Evolutionary conservation across 1,139 yeast genomes (phyloP).

Genomic region (Zygoascus sp.): DNA sequence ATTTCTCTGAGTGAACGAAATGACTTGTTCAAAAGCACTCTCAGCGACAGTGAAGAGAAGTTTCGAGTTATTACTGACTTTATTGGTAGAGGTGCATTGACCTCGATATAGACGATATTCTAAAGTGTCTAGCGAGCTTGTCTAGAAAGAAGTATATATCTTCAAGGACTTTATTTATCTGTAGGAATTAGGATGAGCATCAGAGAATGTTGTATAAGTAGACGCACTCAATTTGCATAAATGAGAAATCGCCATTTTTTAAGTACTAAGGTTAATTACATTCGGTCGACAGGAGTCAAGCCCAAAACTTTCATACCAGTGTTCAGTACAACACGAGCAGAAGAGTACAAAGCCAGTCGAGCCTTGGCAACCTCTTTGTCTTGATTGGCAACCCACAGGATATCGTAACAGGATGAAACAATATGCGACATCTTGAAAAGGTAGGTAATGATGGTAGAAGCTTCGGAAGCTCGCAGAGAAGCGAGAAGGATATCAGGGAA

Average conservation of each 20-base stretch:
- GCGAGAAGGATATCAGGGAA: conserved; percentile 88
- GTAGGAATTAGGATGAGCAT: not conserved
- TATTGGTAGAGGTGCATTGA: conserved; percentile 78
- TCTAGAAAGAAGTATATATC: too few relatives aligned
- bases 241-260: too few relatives aligned
- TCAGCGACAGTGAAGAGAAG: conserved; percentile 58
- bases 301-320: conserved; percentile 93
- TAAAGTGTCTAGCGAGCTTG: too few relatives aligned
- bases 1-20: conserved; percentile 56
- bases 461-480: conserved; percentile 83
- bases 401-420: conserved; percentile 92
- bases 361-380: conserved; percentile 82
- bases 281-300: conserved; percentile 96
- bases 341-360: conserved; percentile 84
- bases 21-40: conserved; percentile 57
- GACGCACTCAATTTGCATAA: too few relatives aligned
- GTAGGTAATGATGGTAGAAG: conserved; percentile 91
- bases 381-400: conserved; percentile 97
- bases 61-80: conserved; percentile 75
- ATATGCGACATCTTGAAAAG: conserved; percentile 87
- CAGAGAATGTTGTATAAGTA: not conserved
- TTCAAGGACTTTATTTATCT: not conserved
- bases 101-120: conserved; percentile 13
- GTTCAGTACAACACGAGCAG: conserved; percentile 85
- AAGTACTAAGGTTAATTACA: too few relatives aligned